A percentile compares a stretch with the other conserved stretches of the same genome.
Evolutionary conservation across 495 filamentous ascomycete genomes (phyloP).

Genomic region (Penicillium nucicola): DNA sequence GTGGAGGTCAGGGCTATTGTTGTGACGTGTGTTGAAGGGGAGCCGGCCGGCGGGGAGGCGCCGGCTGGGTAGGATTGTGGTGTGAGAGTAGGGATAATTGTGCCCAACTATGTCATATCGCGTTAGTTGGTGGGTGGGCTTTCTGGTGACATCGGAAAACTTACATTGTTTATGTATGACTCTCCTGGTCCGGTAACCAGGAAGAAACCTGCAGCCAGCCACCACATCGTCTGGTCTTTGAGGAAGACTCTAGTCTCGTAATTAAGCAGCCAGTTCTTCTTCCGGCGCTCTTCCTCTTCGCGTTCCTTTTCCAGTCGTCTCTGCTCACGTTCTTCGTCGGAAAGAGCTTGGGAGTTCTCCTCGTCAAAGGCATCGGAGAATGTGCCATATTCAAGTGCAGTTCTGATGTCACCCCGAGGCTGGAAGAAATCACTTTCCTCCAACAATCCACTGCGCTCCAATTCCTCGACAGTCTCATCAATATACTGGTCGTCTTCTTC

Average conservation of each 20-base stretch:
- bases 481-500: conserved; percentile 64
- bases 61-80: conserved; percentile 50
- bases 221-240: conserved; percentile 91
- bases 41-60: conserved; percentile 55
- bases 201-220: conserved; percentile 86
- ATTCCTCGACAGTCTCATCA: conserved; percentile 79
- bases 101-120: conserved; percentile 62
- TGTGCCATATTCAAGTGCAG: conserved; percentile 52
- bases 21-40: conserved; percentile 84
- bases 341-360: conserved; percentile 29
- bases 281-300: conserved; percentile 64
- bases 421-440: conserved; percentile 66
- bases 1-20: conserved; percentile 89
- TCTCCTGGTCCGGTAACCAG: conserved; percentile 91
- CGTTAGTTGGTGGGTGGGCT: conserved; percentile 1
- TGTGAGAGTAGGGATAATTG: conserved; percentile 82
- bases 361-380: conserved; percentile 31
- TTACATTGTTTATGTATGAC: conserved; percentile 90
- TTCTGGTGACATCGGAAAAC: neutral
- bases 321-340: conserved; percentile 46
- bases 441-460: conserved; percentile 81
- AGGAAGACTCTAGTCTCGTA: conserved; percentile 82
- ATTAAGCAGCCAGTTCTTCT: conserved; percentile 84
- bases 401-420: conserved; percentile 29
- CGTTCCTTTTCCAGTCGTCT: conserved; percentile 45